phyloP scores from a whole-genome alignment of 2,329 filamentous ascomycete genomes.

The Bipolaris sorokiniana region DNA sequence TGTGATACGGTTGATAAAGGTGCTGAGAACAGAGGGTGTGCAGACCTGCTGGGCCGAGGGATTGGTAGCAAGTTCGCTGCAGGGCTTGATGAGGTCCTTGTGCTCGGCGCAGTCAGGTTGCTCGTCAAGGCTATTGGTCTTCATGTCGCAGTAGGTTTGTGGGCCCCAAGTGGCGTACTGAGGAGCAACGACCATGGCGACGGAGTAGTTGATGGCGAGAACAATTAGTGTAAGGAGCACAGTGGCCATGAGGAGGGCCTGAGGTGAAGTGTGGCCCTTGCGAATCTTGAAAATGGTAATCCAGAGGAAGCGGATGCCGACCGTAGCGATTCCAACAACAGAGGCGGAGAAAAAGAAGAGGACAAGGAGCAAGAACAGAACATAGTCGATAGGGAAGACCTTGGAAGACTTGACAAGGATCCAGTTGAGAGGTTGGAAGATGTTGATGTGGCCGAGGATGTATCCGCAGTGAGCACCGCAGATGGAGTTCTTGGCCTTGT shows the following conservation, averaged over 20 bases:
- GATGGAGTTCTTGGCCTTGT: conserved; percentile 94
- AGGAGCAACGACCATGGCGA: conserved; percentile 92
- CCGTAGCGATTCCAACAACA: conserved; percentile 80
- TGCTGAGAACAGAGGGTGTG: conserved; percentile 88
- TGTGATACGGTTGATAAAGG: conserved; percentile 89
- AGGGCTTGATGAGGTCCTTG: conserved; percentile 75
- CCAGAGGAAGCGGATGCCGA: conserved; percentile 97
- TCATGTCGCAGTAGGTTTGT: conserved; percentile 87
- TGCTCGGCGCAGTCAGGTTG: conserved; percentile 78
- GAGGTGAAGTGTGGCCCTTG: conserved; percentile 85
- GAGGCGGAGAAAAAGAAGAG: conserved; percentile 89
- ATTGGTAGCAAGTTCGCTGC: conserved; percentile 76
- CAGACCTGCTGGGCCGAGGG: conserved; percentile 79
- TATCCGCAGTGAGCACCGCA: conserved; percentile 93
- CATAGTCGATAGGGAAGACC: conserved; percentile 89
- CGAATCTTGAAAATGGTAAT: conserved; percentile 89
- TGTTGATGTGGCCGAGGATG: conserved; percentile 82
- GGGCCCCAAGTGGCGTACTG: conserved; percentile 95
- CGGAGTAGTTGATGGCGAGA: conserved; percentile 88
- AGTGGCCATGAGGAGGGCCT: conserved; percentile 88
- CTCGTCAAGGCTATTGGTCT: conserved; percentile 65
- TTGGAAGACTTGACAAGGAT: conserved; percentile 80
- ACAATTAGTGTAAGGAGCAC: conserved; percentile 89
- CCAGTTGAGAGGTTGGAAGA: conserved; percentile 96
- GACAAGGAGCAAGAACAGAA: conserved; percentile 83